Base-by-base conservation (phyloP, 768 basidiomycete species). In the Boletus edulis region DNA sequence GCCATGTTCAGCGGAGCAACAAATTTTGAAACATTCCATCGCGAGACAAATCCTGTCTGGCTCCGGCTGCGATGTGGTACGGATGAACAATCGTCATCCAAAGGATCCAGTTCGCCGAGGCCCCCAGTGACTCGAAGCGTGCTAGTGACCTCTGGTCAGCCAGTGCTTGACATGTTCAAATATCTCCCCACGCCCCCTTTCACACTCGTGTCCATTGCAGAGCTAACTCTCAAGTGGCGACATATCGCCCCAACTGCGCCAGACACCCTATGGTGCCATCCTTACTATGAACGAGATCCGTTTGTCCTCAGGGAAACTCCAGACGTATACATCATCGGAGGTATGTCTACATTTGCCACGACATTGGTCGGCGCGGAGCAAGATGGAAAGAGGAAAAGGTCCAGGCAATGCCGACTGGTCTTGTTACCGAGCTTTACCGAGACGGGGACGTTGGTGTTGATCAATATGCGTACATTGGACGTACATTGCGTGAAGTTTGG, bases 231-330 rank as follows among this genome's bases (percentile, higher is more conserved):
- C 34, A 82, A 79, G 62, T 99, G 96, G 97, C 78, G 94, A 54
- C 96, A 98, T 74, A 84, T 97, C 69, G 94, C 97, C n/a, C 97
- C 97, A 4, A 98, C 97, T 9, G 96, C 96, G 24, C 97, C 97
- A 27, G 97, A 99, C 72, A 99, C 97, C 1, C 79, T 99, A 4
- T 98, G 94, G 94, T 98, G 97, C 63, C 95, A 98, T 69, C 97
- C 97, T 17, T 98, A 89, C 75, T 83, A 89, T 47, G 78, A 82
- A 29, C 75, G 77, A 17, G 97, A 99, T 67, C 97, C 97, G 0
- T 99, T 99, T 73, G 78, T 97, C 52, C 78, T 99, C 32, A 63
- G 74, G n/a, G 80, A 86, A 66, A 87, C 92, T 10, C 97, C 97
- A 15, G 85, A 97, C 66, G 71, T 98, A 29, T 98, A 98, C 69